Evolutionary conservation across 2,329 filamentous ascomycete species (phyloP).

Genomic region (Bipolaris cookei): DNA sequence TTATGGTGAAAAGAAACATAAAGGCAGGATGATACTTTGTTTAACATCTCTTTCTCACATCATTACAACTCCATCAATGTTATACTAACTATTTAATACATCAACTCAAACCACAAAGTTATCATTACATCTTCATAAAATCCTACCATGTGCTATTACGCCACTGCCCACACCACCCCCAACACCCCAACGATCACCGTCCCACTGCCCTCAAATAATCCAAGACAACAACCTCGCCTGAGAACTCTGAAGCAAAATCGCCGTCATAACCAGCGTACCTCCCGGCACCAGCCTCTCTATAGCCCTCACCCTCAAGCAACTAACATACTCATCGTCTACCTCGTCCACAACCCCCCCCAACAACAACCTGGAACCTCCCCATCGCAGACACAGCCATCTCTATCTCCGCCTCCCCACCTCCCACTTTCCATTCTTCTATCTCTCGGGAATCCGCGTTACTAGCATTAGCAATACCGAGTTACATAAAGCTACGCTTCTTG

Average conservation of each 20-base stretch:
- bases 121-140: neutral
- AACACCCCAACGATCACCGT: neutral
- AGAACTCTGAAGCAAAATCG: neutral
- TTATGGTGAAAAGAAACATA: neutral
- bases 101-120: neutral
- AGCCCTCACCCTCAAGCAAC: neutral
- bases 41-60: neutral
- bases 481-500: no score
- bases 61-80: neutral
- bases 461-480: no score
- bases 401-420: neutral
- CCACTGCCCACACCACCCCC: neutral
- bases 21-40: neutral
- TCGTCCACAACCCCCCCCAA: neutral
- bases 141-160: neutral
- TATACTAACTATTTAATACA: neutral
- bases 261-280: neutral
- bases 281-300: neutral
- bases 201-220: neutral
- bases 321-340: neutral
- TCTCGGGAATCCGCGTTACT: neutral
- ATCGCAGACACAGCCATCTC: neutral
- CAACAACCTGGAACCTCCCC: neutral
- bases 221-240: neutral
- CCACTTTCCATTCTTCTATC: neutral